Percentiles rank a stretch among this genome's conserved stretches.
Conservation (phyloP, 2,329 filamentous ascomycete genomes). For the Cladophialophora exuberans region DNA sequence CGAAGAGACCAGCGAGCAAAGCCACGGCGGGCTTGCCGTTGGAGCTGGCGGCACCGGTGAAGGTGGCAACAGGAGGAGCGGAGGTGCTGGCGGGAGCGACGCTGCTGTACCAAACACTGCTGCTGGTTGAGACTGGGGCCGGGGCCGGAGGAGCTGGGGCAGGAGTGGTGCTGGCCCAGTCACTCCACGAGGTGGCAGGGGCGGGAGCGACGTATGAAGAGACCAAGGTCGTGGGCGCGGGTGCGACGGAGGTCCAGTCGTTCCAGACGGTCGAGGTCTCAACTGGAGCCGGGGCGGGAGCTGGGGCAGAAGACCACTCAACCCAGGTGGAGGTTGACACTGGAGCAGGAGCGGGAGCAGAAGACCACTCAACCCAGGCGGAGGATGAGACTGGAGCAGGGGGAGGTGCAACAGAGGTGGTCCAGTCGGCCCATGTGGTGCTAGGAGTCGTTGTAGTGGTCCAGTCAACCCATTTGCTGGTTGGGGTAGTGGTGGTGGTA, state of each 20-base stretch:
- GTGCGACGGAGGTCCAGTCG: not conserved
- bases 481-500: slow-evolving; percentile 5
- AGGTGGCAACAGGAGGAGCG: slow-evolving; percentile 18
- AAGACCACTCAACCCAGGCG: slow-evolving; percentile 3
- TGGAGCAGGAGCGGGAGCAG: slow-evolving; percentile 8
- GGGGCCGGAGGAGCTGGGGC: slow-evolving; percentile 6
- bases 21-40: slow-evolving; percentile 32
- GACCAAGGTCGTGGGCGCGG: not conserved
- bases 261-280: too few species aligned
- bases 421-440: slow-evolving; percentile 12
- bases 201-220: too few species aligned
- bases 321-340: slow-evolving; percentile 4
- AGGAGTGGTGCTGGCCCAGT: slow-evolving; percentile 4
- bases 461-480: slow-evolving; percentile 25
- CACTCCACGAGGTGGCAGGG: too few species aligned
- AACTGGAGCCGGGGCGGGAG: too few species aligned
- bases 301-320: slow-evolving; percentile 8
- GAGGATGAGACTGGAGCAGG: not conserved
- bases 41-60: slow-evolving; percentile 27
- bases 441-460: slow-evolving; percentile 7
- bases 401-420: slow-evolving; percentile 9
- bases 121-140: slow-evolving; percentile 17
- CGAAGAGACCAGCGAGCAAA: slow-evolving; percentile 27
- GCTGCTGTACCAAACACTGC: slow-evolving; percentile 8
- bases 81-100: slow-evolving; percentile 15